Evolutionary conservation across 2,329 filamentous ascomycete species (phyloP).

Genomic region (Claviceps paspali): DNA sequence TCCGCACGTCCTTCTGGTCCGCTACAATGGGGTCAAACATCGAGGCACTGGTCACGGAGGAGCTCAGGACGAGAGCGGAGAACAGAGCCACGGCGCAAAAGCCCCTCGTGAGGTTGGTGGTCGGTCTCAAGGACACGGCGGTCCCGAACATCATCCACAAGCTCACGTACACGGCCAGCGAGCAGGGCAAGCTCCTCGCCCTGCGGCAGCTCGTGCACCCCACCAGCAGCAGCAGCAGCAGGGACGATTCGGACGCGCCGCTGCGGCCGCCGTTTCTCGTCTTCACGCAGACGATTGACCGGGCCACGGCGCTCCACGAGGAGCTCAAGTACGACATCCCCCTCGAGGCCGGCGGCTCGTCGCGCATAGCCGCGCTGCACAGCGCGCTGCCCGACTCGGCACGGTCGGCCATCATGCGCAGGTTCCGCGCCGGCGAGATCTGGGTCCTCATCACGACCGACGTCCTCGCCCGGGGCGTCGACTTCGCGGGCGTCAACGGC

Average conservation of each 20-base stretch:
- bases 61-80: constrained; percentile 40
- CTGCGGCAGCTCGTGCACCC: constrained; percentile 82
- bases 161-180: constrained; percentile 79
- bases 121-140: constrained; percentile 92
- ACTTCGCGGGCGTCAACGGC: constrained; percentile 88
- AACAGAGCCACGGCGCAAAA: constrained; percentile 21
- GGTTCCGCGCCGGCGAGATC: constrained; percentile 80
- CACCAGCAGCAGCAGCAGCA: constrained; percentile 26
- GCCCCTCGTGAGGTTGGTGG: constrained; percentile 67
- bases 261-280: constrained; percentile 83
- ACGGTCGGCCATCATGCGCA: constrained; percentile 69
- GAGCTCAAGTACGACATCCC: constrained; percentile 94
- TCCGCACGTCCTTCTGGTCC: constrained; percentile 78
- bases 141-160: constrained; percentile 85
- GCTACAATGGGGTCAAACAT: constrained; percentile 94
- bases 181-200: constrained; percentile 84
- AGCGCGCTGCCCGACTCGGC: constrained; percentile 65
- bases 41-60: constrained; percentile 60
- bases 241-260: constrained; percentile 37
- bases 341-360: constrained; percentile 66
- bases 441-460: constrained; percentile 97
- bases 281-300: constrained; percentile 90
- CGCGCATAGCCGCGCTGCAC: constrained; percentile 79
- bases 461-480: constrained; percentile 77
- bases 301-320: constrained; percentile 72